Evolutionary conservation across 768 basidiomycete genomes (phyloP).

Genomic region (Myochromella boudieri): DNA sequence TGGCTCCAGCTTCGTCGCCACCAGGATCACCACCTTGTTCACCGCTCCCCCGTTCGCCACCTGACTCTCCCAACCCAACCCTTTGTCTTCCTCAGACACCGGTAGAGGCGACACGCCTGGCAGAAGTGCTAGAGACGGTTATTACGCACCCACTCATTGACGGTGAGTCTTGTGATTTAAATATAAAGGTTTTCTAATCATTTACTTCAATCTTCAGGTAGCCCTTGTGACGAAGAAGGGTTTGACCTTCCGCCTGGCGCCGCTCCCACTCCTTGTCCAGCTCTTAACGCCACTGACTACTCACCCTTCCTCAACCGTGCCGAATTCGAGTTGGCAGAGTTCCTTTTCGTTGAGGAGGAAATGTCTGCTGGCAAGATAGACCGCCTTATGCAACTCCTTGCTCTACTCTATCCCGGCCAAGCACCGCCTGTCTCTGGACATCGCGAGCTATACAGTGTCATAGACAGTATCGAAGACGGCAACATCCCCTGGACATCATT

Average conservation of each 20-base stretch:
- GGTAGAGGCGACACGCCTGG: too few relatives aligned
- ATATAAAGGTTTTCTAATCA: too few relatives aligned
- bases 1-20: too few relatives aligned
- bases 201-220: too few relatives aligned
- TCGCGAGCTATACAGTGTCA: conserved; percentile 29
- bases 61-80: too few relatives aligned
- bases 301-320: neutral
- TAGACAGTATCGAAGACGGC: conserved; percentile 32
- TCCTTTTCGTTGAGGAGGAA: conserved; percentile 1
- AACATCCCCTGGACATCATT: conserved; percentile 37
- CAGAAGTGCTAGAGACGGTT: neutral
- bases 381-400: conserved; percentile 4
- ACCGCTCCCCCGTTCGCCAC: too few relatives aligned
- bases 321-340: conserved; percentile 10
- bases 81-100: too few relatives aligned
- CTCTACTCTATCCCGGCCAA: neutral
- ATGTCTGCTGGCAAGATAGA: conserved; percentile 10
- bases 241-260: conserved; percentile 1
- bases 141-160: conserved; percentile 1
- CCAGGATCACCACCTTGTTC: too few relatives aligned
- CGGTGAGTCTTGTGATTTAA: neutral
- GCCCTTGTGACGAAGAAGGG: conserved; percentile 3
- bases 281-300: neutral
- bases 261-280: neutral
- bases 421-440: conserved; percentile 27